Evolutionary conservation across 2,329 filamentous ascomycete species (phyloP).

Genomic region (Sarocladium brachiariae): DNA sequence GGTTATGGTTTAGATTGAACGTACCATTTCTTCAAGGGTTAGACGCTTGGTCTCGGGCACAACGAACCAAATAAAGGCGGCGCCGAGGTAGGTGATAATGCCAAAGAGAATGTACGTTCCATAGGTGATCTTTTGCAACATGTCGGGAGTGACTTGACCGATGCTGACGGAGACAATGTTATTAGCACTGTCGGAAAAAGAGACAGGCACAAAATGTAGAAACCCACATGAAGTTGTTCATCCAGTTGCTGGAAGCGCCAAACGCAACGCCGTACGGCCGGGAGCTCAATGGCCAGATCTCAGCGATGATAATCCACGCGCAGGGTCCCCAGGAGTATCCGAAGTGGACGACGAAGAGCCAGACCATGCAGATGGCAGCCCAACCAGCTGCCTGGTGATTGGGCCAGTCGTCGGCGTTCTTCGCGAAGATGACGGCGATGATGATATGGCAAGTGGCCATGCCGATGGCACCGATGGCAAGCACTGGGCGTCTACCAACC

Average conservation of each 20-base stretch:
- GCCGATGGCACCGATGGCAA: constrained; percentile 58
- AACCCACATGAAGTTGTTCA: constrained; percentile 49
- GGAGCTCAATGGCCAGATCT: constrained; percentile 66
- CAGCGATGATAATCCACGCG: constrained; percentile 67
- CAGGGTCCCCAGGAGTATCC: constrained; percentile 71
- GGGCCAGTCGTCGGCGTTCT: constrained; percentile 51
- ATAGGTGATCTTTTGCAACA: constrained; percentile 57
- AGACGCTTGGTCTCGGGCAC: constrained; percentile 60
- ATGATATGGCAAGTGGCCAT: constrained; percentile 68
- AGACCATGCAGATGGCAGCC: constrained; percentile 62
- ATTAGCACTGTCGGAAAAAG: background rate
- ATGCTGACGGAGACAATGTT: constrained; percentile 29
- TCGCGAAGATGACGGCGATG: constrained; percentile 62
- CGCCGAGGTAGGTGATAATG: constrained; percentile 54
- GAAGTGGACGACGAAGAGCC: constrained; percentile 70
- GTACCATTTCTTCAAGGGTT: constrained; percentile 57
- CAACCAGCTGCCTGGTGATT: constrained; percentile 57
- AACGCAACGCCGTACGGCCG: constrained; percentile 65
- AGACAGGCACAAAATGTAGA: no score
- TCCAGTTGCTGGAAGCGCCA: constrained; percentile 60
- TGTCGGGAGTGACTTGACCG: constrained; percentile 62
- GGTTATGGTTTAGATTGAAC: background rate
- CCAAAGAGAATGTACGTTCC: constrained; percentile 70
- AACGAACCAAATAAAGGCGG: constrained; percentile 54
- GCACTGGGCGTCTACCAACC: constrained; percentile 54